A percentile compares a stretch with the other conserved stretches of the same genome.
These are phyloP conservation scores for Gloeophyllum trabeum DNA, from an alignment of 768 basidiomycete species.

Conservation along the genomic window DNA sequence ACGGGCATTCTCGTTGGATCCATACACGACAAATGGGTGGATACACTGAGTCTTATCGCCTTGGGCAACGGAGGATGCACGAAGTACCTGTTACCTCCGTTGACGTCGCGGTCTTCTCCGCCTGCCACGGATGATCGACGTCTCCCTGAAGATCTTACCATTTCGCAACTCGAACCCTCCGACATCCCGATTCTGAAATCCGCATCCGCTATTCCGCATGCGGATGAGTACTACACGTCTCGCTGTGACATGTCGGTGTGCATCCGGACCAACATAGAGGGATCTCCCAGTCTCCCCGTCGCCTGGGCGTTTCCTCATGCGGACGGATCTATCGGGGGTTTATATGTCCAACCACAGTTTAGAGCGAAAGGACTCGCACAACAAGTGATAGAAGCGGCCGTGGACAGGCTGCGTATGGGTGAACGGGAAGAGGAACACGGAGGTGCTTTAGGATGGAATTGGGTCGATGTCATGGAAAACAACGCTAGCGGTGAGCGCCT, in stretches of 20 bases:
- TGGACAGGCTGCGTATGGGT: no score
- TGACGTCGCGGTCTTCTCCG: no score
- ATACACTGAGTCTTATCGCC: no score
- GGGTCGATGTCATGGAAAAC: not conserved
- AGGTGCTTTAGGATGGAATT: not conserved
- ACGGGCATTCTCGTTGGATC: not conserved
- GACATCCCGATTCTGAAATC: constrained; percentile 9
- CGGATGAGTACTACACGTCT: constrained; percentile 11
- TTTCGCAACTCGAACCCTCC: constrained; percentile 7
- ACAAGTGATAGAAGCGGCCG: not conserved
- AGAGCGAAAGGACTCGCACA: not conserved
- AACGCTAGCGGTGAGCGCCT: not conserved
- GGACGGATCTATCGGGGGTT: not conserved
- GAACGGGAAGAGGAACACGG: not conserved
- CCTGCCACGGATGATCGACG: no score
- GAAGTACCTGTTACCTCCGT: no score
- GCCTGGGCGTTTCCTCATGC: not conserved
- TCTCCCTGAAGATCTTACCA: not conserved
- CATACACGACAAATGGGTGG: not conserved
- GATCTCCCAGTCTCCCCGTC: not conserved
- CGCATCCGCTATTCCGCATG: constrained; percentile 7
- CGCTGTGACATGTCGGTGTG: constrained; percentile 13
- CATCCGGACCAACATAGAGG: constrained; percentile 6
- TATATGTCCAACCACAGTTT: not conserved
- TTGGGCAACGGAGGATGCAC: no score